phyloP scores from a whole-genome alignment of 768 basidiomycete species.

The Trametes meyenii region DNA sequence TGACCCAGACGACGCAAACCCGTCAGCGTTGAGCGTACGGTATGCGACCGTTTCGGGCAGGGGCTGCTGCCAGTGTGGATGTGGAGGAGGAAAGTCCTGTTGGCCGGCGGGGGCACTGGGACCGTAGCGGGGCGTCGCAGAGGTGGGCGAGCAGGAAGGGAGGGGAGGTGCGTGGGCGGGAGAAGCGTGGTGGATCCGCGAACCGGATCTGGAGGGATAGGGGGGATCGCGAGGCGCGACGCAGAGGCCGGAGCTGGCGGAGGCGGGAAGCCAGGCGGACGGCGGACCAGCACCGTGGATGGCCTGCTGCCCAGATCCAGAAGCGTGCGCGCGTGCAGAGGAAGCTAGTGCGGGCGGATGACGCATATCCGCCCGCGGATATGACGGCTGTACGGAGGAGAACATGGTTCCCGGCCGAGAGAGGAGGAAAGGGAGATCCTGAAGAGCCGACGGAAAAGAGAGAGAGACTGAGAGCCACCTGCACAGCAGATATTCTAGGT shows the following conservation, averaged over 20 bases:
- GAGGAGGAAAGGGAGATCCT: neutral
- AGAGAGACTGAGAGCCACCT: neutral
- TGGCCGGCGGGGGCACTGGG: neutral
- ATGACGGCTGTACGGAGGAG: conserved; percentile 9
- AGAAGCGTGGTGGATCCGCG: neutral
- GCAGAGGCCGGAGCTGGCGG: conserved; percentile 4
- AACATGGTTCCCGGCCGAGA: neutral
- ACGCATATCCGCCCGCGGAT: conserved; percentile 17
- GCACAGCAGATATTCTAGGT: too few relatives aligned
- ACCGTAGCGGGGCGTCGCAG: conserved; percentile 6
- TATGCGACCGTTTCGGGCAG: neutral
- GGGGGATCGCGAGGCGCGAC: neutral
- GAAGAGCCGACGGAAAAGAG: neutral
- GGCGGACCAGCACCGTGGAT: conserved; percentile 5
- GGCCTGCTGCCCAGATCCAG: neutral
- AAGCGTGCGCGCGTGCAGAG: neutral
- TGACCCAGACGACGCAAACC: neutral
- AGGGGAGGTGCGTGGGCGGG: neutral
- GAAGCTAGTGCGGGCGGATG: conserved; percentile 6
- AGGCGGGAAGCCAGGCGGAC: neutral
- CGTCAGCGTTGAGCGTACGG: neutral
- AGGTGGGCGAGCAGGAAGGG: conserved; percentile 5
- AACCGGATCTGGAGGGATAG: conserved; percentile 10
- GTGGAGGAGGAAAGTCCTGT: neutral
- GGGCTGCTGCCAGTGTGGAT: neutral